These are phyloP conservation scores for Extremus antarcticus DNA, from an alignment of 495 filamentous ascomycete genomes.

Conservation along the genomic window DNA sequence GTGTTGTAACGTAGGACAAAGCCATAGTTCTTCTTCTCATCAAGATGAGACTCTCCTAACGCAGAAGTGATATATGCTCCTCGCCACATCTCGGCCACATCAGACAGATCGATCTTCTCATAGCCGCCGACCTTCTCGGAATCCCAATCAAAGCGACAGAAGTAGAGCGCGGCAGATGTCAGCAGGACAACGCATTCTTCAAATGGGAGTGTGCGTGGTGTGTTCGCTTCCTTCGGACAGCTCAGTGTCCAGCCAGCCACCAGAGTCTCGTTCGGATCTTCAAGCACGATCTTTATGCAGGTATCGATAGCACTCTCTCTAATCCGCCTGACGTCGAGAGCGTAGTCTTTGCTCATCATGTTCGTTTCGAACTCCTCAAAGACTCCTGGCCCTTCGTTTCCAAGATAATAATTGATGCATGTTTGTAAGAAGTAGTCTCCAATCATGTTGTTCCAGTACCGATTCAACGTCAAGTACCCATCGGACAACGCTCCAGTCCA, in stretches of 20 bases:
- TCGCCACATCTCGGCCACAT: constrained; percentile 56
- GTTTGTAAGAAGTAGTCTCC: constrained; percentile 94
- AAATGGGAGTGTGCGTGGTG: constrained; percentile 55
- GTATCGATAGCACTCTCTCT: constrained; percentile 82
- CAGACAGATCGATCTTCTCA: constrained; percentile 69
- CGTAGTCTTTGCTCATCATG: constrained; percentile 79
- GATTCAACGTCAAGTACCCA: constrained; percentile 63
- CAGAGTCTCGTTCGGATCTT: constrained; percentile 71
- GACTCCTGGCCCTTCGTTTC: constrained; percentile 67
- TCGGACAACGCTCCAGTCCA: constrained; percentile 73
- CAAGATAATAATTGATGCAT: constrained; percentile 86
- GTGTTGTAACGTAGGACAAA: constrained; percentile 66
- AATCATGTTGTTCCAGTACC: constrained; percentile 80
- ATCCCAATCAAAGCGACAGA: constrained; percentile 83
- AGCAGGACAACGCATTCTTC: constrained; percentile 78
- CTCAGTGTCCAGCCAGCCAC: constrained; percentile 75
- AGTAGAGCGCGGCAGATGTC: constrained; percentile 74
- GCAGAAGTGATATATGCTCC: constrained; percentile 87
- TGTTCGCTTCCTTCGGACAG: constrained; percentile 55
- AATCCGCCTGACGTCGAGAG: constrained; percentile 69
- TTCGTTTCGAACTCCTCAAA: constrained; percentile 87
- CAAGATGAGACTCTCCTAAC: constrained; percentile 57
- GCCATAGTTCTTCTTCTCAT: constrained; percentile 72
- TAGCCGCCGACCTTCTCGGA: constrained; percentile 85
- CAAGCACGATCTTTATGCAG: constrained; percentile 70